Evolutionary conservation across 2,329 filamentous ascomycete genomes (phyloP).

Genomic region (Colletotrichum spaethianum): DNA sequence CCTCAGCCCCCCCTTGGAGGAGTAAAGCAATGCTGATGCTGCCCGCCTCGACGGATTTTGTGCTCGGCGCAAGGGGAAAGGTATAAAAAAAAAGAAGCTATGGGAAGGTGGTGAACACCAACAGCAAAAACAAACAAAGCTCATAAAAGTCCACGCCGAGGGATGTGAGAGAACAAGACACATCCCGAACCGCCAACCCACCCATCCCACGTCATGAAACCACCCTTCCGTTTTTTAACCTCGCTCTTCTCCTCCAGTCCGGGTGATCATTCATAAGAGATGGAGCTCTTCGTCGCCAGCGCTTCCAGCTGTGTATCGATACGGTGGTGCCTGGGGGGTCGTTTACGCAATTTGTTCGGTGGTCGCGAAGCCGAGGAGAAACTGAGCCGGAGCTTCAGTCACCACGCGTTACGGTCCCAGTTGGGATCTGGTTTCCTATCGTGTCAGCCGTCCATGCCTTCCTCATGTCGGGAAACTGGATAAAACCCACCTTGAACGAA

Average conservation of each 20-base stretch:
- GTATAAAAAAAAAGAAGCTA: background rate
- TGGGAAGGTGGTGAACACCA: background rate
- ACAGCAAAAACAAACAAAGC: background rate
- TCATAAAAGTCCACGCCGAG: background rate
- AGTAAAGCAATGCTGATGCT: constrained; percentile 41
- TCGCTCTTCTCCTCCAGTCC: no score
- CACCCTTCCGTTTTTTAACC: background rate
- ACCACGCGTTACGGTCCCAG: constrained; percentile 95
- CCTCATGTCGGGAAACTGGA: background rate
- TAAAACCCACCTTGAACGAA: constrained; percentile 87
- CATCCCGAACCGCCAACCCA: background rate
- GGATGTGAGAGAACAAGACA: background rate
- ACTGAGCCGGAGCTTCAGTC: constrained; percentile 51
- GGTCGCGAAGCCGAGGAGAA: constrained; percentile 28
- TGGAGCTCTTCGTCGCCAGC: constrained; percentile 16
- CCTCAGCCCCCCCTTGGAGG: background rate
- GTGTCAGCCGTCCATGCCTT: background rate
- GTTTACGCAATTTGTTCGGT: constrained; percentile 41
- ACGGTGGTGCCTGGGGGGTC: constrained; percentile 25
- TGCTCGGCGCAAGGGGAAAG: constrained; percentile 20
- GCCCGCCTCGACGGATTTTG: constrained; percentile 18
- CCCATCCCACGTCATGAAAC: background rate
- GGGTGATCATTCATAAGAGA: background rate
- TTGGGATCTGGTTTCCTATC: constrained; percentile 73
- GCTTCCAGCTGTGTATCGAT: constrained; percentile 37